Evolutionary conservation across 2,329 filamentous ascomycete species (phyloP).

Genomic region (Tothia fuscella): DNA sequence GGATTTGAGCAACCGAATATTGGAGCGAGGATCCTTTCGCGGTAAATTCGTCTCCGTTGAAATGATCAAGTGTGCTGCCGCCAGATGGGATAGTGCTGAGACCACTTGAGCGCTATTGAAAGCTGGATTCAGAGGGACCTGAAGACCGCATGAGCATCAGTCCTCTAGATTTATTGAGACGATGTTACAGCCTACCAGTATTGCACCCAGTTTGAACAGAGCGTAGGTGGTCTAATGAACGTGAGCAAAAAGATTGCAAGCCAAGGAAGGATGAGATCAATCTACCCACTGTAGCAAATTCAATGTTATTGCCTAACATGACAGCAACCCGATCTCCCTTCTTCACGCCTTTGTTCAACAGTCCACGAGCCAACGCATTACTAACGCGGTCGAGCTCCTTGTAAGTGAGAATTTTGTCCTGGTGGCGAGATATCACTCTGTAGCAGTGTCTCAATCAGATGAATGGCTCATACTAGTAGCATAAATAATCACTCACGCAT

Average conservation of each 20-base stretch:
- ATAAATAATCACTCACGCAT: conserved; percentile 35
- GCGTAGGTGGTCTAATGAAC: conserved; percentile 56
- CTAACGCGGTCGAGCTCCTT: conserved; percentile 61
- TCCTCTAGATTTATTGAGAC: background rate
- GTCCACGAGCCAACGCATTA: conserved; percentile 60
- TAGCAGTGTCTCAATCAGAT: conserved; percentile 3
- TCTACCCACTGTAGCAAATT: conserved; percentile 62
- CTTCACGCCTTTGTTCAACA: conserved; percentile 57
- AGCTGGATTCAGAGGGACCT: conserved; percentile 81
- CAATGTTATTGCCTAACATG: conserved; percentile 71
- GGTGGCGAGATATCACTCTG: conserved; percentile 48
- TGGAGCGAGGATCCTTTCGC: conserved; percentile 47
- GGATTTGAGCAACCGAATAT: conserved; percentile 44
- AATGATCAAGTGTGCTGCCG: conserved; percentile 63
- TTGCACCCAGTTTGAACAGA: conserved; percentile 84
- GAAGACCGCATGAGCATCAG: background rate
- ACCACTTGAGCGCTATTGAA: conserved; percentile 73
- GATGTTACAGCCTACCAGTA: conserved; percentile 44
- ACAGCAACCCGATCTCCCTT: conserved; percentile 81
- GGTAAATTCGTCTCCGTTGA: conserved; percentile 80
- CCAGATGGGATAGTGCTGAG: conserved; percentile 66
- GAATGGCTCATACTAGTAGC: background rate
- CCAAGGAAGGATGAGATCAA: too few relatives aligned
- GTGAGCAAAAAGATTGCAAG: background rate
- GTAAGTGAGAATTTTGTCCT: conserved; percentile 59